phyloP scores from a whole-genome alignment of 2,329 filamentous ascomycete genomes.

The Xylariaceae sp. region DNA sequence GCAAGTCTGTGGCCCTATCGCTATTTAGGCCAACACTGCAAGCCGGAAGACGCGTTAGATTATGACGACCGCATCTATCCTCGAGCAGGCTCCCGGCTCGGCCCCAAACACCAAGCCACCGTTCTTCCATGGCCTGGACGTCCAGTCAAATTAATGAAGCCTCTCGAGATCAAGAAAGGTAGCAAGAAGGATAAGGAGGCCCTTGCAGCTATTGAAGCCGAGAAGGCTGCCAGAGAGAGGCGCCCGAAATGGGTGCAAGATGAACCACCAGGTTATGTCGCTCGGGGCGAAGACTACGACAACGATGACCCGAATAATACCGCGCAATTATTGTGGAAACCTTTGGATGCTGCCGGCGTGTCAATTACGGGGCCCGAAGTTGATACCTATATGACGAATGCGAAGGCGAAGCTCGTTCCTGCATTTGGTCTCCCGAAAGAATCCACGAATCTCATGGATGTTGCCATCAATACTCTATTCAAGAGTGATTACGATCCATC shows the following conservation, averaged over 20 bases:
- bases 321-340: conserved; percentile 76
- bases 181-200: conserved; percentile 85
- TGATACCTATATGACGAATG: conserved; percentile 74
- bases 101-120: conserved; percentile 87
- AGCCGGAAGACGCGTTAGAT: conserved; percentile 91
- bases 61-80: conserved; percentile 98
- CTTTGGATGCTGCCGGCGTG: conserved; percentile 59
- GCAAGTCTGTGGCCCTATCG: conserved; percentile 95
- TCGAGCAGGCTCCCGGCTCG: conserved; percentile 87
- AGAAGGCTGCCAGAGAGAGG: conserved; percentile 76
- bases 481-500: conserved; percentile 71
- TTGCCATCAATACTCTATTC: conserved; percentile 75
- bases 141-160: conserved; percentile 88
- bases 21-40: conserved; percentile 93
- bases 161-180: conserved; percentile 81
- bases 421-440: conserved; percentile 71
- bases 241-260: conserved; percentile 94
- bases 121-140: conserved; percentile 84
- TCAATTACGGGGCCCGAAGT: conserved; percentile 60
- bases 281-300: conserved; percentile 76
- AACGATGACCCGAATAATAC: conserved; percentile 76
- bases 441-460: conserved; percentile 86
- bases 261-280: conserved; percentile 82
- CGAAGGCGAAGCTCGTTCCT: conserved; percentile 61
- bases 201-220: conserved; percentile 76